Percentiles rank a stretch among this genome's conserved stretches.
Conservation (phyloP, 2,329 filamentous ascomycete genomes). For the Didymosphaeria variabile region DNA sequence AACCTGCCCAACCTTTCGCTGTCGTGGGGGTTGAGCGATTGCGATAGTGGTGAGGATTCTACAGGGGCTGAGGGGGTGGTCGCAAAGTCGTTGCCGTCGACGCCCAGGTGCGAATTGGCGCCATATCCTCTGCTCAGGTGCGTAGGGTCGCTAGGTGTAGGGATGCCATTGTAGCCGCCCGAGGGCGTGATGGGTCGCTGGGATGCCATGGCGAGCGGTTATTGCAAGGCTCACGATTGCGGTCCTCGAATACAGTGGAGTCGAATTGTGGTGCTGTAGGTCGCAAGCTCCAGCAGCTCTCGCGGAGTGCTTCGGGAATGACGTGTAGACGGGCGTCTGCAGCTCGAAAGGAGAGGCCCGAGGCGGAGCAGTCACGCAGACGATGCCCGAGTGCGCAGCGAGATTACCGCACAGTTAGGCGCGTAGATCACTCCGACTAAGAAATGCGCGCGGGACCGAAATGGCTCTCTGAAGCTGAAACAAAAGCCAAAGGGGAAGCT, state of each 20-base stretch:
- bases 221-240: background rate
- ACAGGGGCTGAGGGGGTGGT: constrained; percentile 41
- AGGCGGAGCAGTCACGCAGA: constrained; percentile 7
- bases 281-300: background rate
- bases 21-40: constrained; percentile 36
- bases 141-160: constrained; percentile 45
- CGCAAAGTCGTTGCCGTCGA: constrained; percentile 51
- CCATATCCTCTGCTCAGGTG: constrained; percentile 49
- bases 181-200: constrained; percentile 39
- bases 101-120: constrained; percentile 32
- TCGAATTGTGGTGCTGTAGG: background rate
- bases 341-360: constrained; percentile 9
- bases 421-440: constrained; percentile 10
- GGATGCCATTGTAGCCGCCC: constrained; percentile 49
- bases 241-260: background rate
- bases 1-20: constrained; percentile 61
- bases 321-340: constrained; percentile 8
- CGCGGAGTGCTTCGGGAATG: constrained; percentile 10
- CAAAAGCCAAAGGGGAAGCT: constrained; percentile 9
- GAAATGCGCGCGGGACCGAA: background rate
- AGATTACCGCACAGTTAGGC: constrained; percentile 1
- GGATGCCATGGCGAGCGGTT: constrained; percentile 32
- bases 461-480: background rate
- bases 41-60: constrained; percentile 46
- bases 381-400: constrained; percentile 1